A percentile compares a stretch with the other conserved stretches of the same genome.
Evolutionary conservation across 2,329 filamentous ascomycete species (phyloP).

Genomic region (Allantophomopsis lycopodina): DNA sequence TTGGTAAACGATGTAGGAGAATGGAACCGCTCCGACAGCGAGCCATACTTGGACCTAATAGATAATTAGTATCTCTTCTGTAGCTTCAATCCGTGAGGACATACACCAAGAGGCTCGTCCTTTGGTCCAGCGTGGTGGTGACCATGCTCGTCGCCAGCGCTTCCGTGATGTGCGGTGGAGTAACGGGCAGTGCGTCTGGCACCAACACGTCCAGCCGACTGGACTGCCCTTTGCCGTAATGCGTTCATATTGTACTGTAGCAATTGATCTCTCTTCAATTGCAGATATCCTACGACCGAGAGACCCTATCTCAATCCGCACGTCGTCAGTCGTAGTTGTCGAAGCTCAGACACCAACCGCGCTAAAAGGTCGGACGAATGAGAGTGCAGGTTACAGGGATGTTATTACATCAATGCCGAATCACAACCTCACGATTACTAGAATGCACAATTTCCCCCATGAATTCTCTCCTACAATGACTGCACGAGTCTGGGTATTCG

Average conservation of each 20-base stretch:
- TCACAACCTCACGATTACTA: too few relatives aligned
- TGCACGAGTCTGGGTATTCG: not conserved
- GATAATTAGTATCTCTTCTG: slow-evolving; percentile 5
- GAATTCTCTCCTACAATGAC: too few relatives aligned
- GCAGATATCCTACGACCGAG: too few relatives aligned
- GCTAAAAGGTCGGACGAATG: too few relatives aligned
- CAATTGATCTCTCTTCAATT: too few relatives aligned
- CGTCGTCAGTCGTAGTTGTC: too few relatives aligned
- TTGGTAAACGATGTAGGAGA: slow-evolving; percentile 27
- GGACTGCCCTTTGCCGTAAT: slow-evolving; percentile 16
- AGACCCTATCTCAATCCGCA: too few relatives aligned
- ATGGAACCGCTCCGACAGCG: slow-evolving; percentile 28
- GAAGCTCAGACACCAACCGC: too few relatives aligned
- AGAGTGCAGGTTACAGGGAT: too few relatives aligned
- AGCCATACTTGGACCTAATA: slow-evolving; percentile 31
- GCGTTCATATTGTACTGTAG: slow-evolving; percentile 1
- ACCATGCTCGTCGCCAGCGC: slow-evolving; percentile 11
- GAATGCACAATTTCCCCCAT: too few relatives aligned
- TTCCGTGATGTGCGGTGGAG: slow-evolving; percentile 9
- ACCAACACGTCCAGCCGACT: slow-evolving; percentile 12
- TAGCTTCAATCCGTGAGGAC: slow-evolving; percentile 12
- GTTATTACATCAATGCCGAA: too few relatives aligned
- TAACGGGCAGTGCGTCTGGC: slow-evolving; percentile 5
- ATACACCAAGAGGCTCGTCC: slow-evolving; percentile 35
- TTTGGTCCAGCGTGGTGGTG: slow-evolving; percentile 22